Evolutionary conservation across 2,329 filamentous ascomycete genomes (phyloP).

Genomic region (Fusarium tjaetaba): DNA sequence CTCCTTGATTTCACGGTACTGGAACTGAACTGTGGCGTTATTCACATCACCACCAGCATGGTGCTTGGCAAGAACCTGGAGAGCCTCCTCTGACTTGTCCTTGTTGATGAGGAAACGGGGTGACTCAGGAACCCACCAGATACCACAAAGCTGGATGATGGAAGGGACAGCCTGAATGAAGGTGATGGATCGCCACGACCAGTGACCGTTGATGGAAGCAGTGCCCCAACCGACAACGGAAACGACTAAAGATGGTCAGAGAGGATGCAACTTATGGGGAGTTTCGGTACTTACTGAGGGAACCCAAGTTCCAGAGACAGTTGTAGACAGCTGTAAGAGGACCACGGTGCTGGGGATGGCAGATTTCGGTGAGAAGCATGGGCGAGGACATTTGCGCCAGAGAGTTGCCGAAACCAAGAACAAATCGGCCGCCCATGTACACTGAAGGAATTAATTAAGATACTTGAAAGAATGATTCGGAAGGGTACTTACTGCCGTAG

Average conservation of each 20-base stretch:
- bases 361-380: conserved; percentile 72
- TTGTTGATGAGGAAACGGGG: conserved; percentile 73
- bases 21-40: conserved; percentile 71
- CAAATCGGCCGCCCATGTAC: conserved; percentile 53
- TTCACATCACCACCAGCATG: conserved; percentile 69
- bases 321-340: conserved; percentile 74
- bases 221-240: conserved; percentile 73
- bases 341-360: conserved; percentile 74
- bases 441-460: conserved; percentile 38
- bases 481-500: conserved; percentile 53
- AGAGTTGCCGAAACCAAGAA: conserved; percentile 73
- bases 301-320: conserved; percentile 72
- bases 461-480: too few relatives aligned
- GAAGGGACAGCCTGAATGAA: conserved; percentile 72
- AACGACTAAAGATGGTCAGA: conserved; percentile 52
- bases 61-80: conserved; percentile 68
- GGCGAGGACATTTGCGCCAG: conserved; percentile 72
- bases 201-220: conserved; percentile 64
- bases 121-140: conserved; percentile 75
- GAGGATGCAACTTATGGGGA: neutral
- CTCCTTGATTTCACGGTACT: conserved; percentile 73
- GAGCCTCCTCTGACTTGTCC: conserved; percentile 70
- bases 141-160: conserved; percentile 69
- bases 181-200: conserved; percentile 74
- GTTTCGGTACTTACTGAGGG: conserved; percentile 47